A percentile compares a stretch with the other conserved stretches of the same genome.
phyloP scores from a whole-genome alignment of 108 stramenopile genomes.

The Mayamaea pseudoterrestris region DNA sequence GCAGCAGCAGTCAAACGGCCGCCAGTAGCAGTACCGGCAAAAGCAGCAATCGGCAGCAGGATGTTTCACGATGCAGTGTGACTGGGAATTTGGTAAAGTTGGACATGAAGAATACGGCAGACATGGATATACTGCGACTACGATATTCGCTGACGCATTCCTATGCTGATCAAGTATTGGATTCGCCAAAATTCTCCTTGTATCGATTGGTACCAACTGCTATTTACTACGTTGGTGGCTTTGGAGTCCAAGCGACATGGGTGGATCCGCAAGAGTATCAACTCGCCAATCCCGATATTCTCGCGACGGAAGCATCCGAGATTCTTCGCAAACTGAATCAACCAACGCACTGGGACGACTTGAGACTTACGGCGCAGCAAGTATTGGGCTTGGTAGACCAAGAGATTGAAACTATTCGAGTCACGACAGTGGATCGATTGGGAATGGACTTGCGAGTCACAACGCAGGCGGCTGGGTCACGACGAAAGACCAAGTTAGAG shows the following conservation, averaged over 20 bases:
- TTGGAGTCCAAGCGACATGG: slow-evolving; percentile 92
- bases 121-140: slow-evolving; percentile 82
- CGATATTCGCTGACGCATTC: slow-evolving; percentile 83
- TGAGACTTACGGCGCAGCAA: slow-evolving; percentile 42
- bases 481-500: slow-evolving; percentile 67
- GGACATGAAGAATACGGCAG: slow-evolving; percentile 38
- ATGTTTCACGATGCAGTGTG: slow-evolving; percentile 88
- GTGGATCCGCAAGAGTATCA: slow-evolving; percentile 79
- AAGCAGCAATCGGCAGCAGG: slow-evolving; percentile 31
- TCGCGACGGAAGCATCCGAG: slow-evolving; percentile 82
- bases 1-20: slow-evolving; percentile 1
- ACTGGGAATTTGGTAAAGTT: slow-evolving; percentile 76
- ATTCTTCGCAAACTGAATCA: slow-evolving; percentile 66
- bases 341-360: slow-evolving; percentile 53
- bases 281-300: slow-evolving; percentile 77
- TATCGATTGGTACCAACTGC: slow-evolving; percentile 75
- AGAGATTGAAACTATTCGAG: slow-evolving; percentile 51
- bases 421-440: slow-evolving; percentile 88
- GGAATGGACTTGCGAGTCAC: slow-evolving; percentile 95
- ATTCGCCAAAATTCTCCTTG: slow-evolving; percentile 88
- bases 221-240: slow-evolving; percentile 95
- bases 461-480: slow-evolving; percentile 38
- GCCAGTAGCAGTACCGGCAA: slow-evolving; percentile 2
- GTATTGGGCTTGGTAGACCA: slow-evolving; percentile 50
- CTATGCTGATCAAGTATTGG: slow-evolving; percentile 94